Percentiles rank a stretch among this genome's conserved stretches.
phyloP scores from a whole-genome alignment of 345 rosid species.

The Sonneratia alba region DNA sequence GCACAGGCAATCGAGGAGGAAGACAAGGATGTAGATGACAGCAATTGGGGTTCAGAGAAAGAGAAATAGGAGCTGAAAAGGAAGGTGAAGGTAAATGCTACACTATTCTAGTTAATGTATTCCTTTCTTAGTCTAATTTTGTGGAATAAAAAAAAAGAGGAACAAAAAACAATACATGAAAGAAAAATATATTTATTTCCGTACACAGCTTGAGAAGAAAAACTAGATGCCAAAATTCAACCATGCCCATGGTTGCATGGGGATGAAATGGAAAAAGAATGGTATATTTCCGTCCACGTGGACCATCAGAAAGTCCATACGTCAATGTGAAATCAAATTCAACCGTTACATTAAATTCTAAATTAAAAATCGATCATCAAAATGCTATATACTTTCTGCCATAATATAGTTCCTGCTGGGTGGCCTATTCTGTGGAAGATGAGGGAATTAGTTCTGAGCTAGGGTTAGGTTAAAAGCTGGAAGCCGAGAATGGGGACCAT shows the following conservation, averaged over 20 bases:
- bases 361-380: neutral
- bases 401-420: too few relatives aligned
- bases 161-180: too few relatives aligned
- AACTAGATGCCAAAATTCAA: slow-evolving; percentile 5
- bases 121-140: neutral
- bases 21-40: slow-evolving; percentile 7
- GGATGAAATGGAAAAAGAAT: slow-evolving; percentile 16
- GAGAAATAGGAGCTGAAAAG: neutral
- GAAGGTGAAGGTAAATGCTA: neutral
- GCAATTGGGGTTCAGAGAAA: slow-evolving; percentile 6
- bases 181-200: slow-evolving; percentile 1
- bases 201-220: slow-evolving; percentile 17
- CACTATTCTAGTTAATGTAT: neutral
- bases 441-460: slow-evolving; percentile 1
- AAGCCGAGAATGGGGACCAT: slow-evolving; percentile 15
- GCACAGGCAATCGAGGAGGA: neutral
- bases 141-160: neutral
- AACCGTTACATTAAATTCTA: neutral
- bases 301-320: slow-evolving; percentile 13
- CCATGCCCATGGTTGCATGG: too few relatives aligned
- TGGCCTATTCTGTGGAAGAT: neutral
- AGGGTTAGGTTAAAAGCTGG: slow-evolving; percentile 17
- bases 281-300: slow-evolving; percentile 22
- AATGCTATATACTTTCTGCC: neutral
- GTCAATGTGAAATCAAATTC: neutral